A percentile compares a stretch with the other conserved stretches of the same genome.
Conservation (phyloP, 2,329 filamentous ascomycete species). For the Intubia oerlemansii region DNA sequence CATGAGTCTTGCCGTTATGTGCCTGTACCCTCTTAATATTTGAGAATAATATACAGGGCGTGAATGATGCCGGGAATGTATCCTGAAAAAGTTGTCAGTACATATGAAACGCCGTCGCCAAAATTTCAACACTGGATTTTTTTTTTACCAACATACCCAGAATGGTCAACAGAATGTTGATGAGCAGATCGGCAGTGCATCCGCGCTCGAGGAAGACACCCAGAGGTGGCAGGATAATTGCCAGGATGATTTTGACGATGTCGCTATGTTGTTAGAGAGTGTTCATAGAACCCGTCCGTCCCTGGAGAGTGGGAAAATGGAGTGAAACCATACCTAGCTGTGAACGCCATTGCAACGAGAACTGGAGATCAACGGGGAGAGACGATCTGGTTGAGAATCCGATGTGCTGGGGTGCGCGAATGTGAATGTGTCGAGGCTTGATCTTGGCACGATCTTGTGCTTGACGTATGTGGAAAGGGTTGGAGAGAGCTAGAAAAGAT, state of each 20-base stretch:
- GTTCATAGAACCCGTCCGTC: too few species aligned
- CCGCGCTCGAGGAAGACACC: slow-evolving; percentile 91
- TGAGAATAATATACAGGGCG: slow-evolving; percentile 82
- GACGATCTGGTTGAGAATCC: too few species aligned
- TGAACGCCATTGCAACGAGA: slow-evolving; percentile 41
- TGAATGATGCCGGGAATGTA: slow-evolving; percentile 73
- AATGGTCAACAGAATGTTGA: slow-evolving; percentile 79
- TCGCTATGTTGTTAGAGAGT: too few species aligned
- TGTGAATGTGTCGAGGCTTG: too few species aligned
- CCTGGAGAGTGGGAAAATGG: too few species aligned
- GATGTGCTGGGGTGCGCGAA: too few species aligned
- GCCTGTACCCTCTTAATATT: slow-evolving; percentile 47
- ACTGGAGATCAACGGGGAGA: too few species aligned
- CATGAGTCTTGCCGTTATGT: too few species aligned
- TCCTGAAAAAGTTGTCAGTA: slow-evolving; percentile 13
- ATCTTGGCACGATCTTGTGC: too few species aligned
- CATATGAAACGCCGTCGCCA: too few species aligned
- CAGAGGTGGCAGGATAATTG: slow-evolving; percentile 72
- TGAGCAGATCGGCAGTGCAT: slow-evolving; percentile 68
- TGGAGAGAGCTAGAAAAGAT: too few species aligned
- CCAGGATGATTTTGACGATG: slow-evolving; percentile 55
- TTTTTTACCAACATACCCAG: slow-evolving; percentile 32
- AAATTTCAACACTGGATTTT: background rate
- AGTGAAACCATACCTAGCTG: slow-evolving; percentile 33
- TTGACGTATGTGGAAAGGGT: too few species aligned